phyloP scores from a whole-genome alignment of 768 basidiomycete species.

The Boletus sp. region DNA sequence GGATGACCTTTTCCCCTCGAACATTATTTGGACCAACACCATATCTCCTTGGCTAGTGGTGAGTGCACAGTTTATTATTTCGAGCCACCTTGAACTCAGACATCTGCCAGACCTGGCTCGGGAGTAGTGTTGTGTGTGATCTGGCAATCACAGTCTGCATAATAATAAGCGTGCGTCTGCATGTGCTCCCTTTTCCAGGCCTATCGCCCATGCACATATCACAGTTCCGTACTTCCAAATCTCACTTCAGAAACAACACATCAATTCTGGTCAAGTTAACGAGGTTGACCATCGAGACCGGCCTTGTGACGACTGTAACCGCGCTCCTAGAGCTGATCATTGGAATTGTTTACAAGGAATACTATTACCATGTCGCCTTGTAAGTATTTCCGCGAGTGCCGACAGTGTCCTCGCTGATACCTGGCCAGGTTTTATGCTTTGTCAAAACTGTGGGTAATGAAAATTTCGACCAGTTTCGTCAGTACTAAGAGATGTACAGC shows the following conservation, averaged over 20 bases:
- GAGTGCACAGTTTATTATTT: background rate
- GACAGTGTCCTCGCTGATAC: background rate
- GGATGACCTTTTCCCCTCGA: no score
- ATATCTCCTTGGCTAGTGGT: background rate
- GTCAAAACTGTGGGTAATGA: background rate
- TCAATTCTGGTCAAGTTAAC: slow-evolving; percentile 11
- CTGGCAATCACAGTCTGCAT: slow-evolving; percentile 20
- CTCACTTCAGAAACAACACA: background rate
- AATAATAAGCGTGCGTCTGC: background rate
- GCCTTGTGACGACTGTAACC: slow-evolving; percentile 20
- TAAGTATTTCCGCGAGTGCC: slow-evolving; percentile 1
- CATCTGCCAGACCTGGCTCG: slow-evolving; percentile 20
- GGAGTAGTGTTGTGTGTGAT: slow-evolving; percentile 16
- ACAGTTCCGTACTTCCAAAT: slow-evolving; percentile 17
- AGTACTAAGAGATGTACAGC: background rate
- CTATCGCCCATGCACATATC: background rate
- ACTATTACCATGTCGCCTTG: slow-evolving; percentile 17
- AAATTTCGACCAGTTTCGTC: background rate
- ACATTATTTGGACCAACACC: no score
- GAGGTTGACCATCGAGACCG: slow-evolving; percentile 25
- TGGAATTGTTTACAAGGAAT: background rate
- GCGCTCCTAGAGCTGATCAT: slow-evolving; percentile 19
- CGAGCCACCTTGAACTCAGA: background rate
- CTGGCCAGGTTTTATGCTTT: background rate
- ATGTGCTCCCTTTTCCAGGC: background rate